These are phyloP conservation scores for Chrysoporthe deuterocubensis DNA, from an alignment of 2,329 filamentous ascomycete species.

Conservation along the genomic window DNA sequence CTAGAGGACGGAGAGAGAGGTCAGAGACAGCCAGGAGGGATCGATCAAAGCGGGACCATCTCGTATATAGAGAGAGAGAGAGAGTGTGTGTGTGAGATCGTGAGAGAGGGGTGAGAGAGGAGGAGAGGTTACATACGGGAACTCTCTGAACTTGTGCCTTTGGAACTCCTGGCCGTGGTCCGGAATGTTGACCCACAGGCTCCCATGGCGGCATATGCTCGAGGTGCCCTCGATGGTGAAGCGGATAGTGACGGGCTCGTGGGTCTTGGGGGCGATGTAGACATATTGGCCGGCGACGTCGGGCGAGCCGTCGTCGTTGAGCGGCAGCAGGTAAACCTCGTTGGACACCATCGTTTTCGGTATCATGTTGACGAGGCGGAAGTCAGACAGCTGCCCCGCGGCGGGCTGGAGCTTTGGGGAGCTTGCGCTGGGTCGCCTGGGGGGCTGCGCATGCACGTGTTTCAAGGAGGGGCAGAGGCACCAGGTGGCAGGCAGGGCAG, in stretches of 20 bases:
- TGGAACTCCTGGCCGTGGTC: slow-evolving; percentile 75
- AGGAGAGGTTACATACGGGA: slow-evolving; percentile 68
- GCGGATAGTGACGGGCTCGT: slow-evolving; percentile 76
- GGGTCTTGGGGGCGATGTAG: slow-evolving; percentile 78
- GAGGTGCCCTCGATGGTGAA: slow-evolving; percentile 94
- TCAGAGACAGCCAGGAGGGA: slow-evolving; percentile 16
- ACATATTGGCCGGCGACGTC: slow-evolving; percentile 89
- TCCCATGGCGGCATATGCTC: slow-evolving; percentile 92
- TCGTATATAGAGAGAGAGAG: no score
- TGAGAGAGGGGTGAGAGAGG: neutral
- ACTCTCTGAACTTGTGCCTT: slow-evolving; percentile 81
- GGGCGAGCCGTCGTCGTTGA: slow-evolving; percentile 92
- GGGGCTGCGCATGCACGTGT: slow-evolving; percentile 22
- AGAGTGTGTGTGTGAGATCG: no score
- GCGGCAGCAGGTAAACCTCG: slow-evolving; percentile 83
- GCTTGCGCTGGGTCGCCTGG: slow-evolving; percentile 5
- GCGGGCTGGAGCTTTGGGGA: slow-evolving; percentile 18
- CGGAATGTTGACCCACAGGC: slow-evolving; percentile 95
- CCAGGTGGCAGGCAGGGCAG: neutral
- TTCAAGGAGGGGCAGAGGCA: slow-evolving; percentile 13
- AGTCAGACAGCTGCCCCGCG: slow-evolving; percentile 21
- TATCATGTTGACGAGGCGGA: slow-evolving; percentile 51
- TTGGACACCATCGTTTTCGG: slow-evolving; percentile 66
- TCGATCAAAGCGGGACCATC: no score
- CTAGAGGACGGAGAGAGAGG: slow-evolving; percentile 48